Evolutionary conservation across 331 rosid species (phyloP).

Genomic region (Malus hybrid): DNA sequence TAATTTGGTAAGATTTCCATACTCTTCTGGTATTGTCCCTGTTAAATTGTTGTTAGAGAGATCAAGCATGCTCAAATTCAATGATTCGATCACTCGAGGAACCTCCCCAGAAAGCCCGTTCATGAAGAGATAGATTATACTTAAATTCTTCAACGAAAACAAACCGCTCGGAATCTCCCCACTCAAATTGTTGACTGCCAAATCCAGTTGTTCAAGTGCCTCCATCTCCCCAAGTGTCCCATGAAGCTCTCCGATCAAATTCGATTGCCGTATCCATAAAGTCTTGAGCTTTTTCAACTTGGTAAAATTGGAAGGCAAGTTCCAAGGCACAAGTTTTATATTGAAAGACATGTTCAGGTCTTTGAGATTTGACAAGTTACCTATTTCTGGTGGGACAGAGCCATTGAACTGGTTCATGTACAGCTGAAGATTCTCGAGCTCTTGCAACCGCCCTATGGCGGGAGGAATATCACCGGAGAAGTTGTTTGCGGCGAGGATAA

Average conservation of each 20-base stretch:
- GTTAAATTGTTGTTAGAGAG: slow-evolving; percentile 34
- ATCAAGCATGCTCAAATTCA: slow-evolving; percentile 35
- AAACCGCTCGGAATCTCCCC: slow-evolving; percentile 46
- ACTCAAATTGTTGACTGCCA: slow-evolving; percentile 21
- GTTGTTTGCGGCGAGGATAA: slow-evolving; percentile 37
- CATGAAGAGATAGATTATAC: slow-evolving; percentile 20
- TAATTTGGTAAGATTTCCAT: slow-evolving; percentile 47
- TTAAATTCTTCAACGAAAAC: slow-evolving; percentile 45
- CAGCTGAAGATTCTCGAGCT: slow-evolving; percentile 35
- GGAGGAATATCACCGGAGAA: slow-evolving; percentile 49
- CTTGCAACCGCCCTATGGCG: slow-evolving; percentile 35
- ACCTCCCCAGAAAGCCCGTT: slow-evolving; percentile 50
- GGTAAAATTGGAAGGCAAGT: slow-evolving; percentile 41
- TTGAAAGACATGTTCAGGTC: slow-evolving; percentile 17
- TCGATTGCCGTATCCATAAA: slow-evolving; percentile 16
- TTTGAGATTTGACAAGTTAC: slow-evolving; percentile 58
- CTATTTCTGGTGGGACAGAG: slow-evolving; percentile 49
- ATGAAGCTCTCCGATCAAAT: slow-evolving; percentile 49
- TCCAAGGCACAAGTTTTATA: slow-evolving; percentile 11
- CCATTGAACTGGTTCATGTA: slow-evolving; percentile 23
- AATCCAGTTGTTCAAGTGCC: slow-evolving; percentile 42
- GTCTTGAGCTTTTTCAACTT: slow-evolving; percentile 46
- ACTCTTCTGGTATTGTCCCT: slow-evolving; percentile 51
- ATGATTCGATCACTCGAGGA: slow-evolving; percentile 44
- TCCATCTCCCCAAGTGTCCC: slow-evolving; percentile 39